Percentiles rank a stretch among this genome's conserved stretches.
phyloP scores from a whole-genome alignment of 139 green algal genomes.

The Gonium pectorale region DNA sequence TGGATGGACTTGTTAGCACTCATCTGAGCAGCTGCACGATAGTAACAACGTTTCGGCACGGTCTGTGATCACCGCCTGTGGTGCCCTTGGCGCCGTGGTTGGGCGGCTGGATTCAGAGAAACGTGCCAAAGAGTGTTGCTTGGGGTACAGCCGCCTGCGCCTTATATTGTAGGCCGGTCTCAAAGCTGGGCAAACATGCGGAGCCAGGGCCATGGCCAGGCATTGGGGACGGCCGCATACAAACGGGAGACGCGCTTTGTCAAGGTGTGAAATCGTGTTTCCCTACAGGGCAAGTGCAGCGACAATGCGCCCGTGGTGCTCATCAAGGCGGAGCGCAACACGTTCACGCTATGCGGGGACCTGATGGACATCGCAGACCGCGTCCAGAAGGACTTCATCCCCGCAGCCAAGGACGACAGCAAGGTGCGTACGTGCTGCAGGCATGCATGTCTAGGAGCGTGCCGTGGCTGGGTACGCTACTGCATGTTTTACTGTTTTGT shows the following conservation, averaged over 20 bases:
- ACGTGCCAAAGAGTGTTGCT: no score
- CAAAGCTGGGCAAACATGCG: conserved; percentile 17
- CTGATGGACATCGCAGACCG: conserved; percentile 70
- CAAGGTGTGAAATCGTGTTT: background rate
- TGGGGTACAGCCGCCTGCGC: conserved; percentile 5
- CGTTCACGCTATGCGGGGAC: conserved; percentile 69
- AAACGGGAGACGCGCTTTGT: no score
- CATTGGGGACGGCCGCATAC: no score
- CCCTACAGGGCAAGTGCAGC: conserved; percentile 56
- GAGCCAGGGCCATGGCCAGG: no score
- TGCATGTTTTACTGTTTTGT: no score
- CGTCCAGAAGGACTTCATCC: conserved; percentile 68
- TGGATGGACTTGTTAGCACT: no score
- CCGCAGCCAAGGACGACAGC: conserved; percentile 75
- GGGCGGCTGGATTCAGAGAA: background rate
- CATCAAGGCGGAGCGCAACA: conserved; percentile 67
- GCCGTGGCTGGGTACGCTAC: no score
- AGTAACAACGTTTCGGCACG: no score
- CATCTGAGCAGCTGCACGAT: no score
- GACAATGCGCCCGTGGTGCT: conserved; percentile 52
- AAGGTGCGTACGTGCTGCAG: conserved; percentile 35
- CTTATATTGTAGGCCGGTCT: conserved; percentile 3
- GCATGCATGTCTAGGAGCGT: background rate
- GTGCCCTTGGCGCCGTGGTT: background rate
- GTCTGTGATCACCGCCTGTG: background rate